Evolutionary conservation across 805 yeast genomes (phyloP).

Genomic region (Teunomyces aglyptinius): DNA sequence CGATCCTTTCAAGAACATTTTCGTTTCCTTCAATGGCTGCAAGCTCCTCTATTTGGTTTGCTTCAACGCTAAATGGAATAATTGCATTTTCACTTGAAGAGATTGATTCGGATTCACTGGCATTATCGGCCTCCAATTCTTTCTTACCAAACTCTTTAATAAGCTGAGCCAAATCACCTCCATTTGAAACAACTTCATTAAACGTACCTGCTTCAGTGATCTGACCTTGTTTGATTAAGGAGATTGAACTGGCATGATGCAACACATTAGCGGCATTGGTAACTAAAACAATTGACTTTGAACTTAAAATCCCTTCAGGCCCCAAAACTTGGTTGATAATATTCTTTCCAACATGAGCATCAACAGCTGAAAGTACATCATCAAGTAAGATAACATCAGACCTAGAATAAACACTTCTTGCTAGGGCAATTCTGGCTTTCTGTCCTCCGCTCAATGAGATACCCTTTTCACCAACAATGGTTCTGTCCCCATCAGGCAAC

Average conservation of each 20-base stretch:
- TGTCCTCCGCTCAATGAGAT: slow-evolving; percentile 63
- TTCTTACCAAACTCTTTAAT: slow-evolving; percentile 30
- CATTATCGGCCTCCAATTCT: slow-evolving; percentile 12
- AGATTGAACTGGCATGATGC: slow-evolving; percentile 57
- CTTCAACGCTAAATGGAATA: slow-evolving; percentile 6
- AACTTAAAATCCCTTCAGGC: slow-evolving; percentile 48
- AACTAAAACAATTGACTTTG: slow-evolving; percentile 55
- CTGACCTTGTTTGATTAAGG: slow-evolving; percentile 52
- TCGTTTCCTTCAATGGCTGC: slow-evolving; percentile 20
- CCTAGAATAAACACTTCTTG: slow-evolving; percentile 66
- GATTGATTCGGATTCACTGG: slow-evolving; percentile 9
- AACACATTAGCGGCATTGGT: slow-evolving; percentile 59
- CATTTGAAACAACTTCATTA: slow-evolving; percentile 41
- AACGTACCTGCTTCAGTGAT: slow-evolving; percentile 60
- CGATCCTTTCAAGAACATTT: slow-evolving; percentile 14
- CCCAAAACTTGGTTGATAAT: slow-evolving; percentile 48
- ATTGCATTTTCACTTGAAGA: slow-evolving; percentile 4
- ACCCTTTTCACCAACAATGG: slow-evolving; percentile 61
- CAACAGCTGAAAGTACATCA: slow-evolving; percentile 70
- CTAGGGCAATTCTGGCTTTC: slow-evolving; percentile 61
- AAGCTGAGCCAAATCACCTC: slow-evolving; percentile 33
- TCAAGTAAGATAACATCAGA: slow-evolving; percentile 60
- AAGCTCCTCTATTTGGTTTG: slow-evolving; percentile 9
- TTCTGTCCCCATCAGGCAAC: slow-evolving; percentile 52
- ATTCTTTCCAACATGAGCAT: slow-evolving; percentile 63